A percentile compares a stretch with the other conserved stretches of the same genome.
phyloP scores from a whole-genome alignment of 2,329 filamentous ascomycete species.

The Neofusicoccum umdonicola region DNA sequence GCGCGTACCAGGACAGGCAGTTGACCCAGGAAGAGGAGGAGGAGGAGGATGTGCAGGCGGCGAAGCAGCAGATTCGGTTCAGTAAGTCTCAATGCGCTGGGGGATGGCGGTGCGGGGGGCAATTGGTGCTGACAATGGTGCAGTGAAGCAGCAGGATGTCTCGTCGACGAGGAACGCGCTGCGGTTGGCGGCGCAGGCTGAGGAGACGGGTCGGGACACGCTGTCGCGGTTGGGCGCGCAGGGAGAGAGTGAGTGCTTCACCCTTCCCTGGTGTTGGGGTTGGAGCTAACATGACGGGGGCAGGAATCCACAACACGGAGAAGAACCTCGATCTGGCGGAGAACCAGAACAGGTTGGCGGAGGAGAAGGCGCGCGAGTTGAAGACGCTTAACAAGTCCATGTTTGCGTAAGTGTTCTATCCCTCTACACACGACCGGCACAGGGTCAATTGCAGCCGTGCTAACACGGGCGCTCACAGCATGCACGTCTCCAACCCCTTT shows the following conservation, averaged over 20 bases:
- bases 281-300: not conserved
- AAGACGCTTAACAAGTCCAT: constrained; percentile 86
- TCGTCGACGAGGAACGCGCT: constrained; percentile 69
- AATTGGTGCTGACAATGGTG: not conserved
- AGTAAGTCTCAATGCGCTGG: constrained; percentile 23
- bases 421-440: constrained; percentile 39
- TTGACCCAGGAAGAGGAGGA: constrained; percentile 79
- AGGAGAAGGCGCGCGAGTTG: constrained; percentile 77
- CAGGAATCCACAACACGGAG: constrained; percentile 60
- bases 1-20: constrained; percentile 66
- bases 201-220: constrained; percentile 69
- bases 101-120: not conserved
- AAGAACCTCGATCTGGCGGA: constrained; percentile 76
- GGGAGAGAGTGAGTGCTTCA: constrained; percentile 63
- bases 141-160: constrained; percentile 72
- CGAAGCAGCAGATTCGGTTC: constrained; percentile 71
- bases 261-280: not conserved
- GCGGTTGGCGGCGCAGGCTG: constrained; percentile 64
- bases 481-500: constrained; percentile 49
- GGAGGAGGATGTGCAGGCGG: constrained; percentile 68
- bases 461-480: constrained; percentile 6
- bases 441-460: constrained; percentile 42
- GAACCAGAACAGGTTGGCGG: constrained; percentile 74
- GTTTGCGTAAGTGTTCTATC: constrained; percentile 70
- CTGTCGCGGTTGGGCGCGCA: constrained; percentile 73